These are phyloP conservation scores for Pythium coloratum DNA, from an alignment of 352 stramenopile genomes.

Conservation along the genomic window DNA sequence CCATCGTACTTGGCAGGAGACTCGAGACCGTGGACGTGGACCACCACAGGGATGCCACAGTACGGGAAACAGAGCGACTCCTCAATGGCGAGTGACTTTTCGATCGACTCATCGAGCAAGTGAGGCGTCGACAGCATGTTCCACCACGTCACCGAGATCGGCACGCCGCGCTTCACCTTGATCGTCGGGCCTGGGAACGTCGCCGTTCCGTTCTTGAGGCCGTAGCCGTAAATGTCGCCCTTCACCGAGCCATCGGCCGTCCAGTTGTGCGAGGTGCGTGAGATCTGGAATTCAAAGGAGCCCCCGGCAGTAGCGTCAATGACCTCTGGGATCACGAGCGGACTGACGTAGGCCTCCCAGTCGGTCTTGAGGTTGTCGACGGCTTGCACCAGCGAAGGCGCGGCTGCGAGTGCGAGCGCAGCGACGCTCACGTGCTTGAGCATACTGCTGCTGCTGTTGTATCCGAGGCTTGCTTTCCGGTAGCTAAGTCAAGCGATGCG, in stretches of 20 bases:
- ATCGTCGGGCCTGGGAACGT: constrained; percentile 41
- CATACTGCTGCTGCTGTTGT: constrained; percentile 3
- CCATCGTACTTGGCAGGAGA: constrained; percentile 65
- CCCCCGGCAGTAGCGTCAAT: constrained; percentile 40
- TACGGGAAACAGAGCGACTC: constrained; percentile 68
- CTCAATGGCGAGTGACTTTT: constrained; percentile 38
- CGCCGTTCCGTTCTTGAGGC: constrained; percentile 25
- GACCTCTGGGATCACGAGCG: constrained; percentile 38
- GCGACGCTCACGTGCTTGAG: constrained; percentile 12
- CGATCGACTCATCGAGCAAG: constrained; percentile 49
- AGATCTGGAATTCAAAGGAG: constrained; percentile 39
- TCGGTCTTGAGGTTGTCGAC: constrained; percentile 36
- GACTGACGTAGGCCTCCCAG: constrained; percentile 35
- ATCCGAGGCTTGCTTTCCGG: not conserved
- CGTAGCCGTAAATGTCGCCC: constrained; percentile 36
- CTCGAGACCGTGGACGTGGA: constrained; percentile 69
- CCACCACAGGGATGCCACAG: constrained; percentile 57
- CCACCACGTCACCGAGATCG: constrained; percentile 37
- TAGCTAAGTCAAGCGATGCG: not conserved
- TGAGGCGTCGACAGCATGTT: constrained; percentile 52
- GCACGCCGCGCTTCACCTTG: constrained; percentile 34
- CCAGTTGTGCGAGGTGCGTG: constrained; percentile 31
- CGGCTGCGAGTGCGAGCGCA: constrained; percentile 15
- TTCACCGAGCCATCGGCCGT: constrained; percentile 25
- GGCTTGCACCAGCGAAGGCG: constrained; percentile 3